phyloP scores from a whole-genome alignment of 257 asterid species.

The Solanum appendiculatum region DNA sequence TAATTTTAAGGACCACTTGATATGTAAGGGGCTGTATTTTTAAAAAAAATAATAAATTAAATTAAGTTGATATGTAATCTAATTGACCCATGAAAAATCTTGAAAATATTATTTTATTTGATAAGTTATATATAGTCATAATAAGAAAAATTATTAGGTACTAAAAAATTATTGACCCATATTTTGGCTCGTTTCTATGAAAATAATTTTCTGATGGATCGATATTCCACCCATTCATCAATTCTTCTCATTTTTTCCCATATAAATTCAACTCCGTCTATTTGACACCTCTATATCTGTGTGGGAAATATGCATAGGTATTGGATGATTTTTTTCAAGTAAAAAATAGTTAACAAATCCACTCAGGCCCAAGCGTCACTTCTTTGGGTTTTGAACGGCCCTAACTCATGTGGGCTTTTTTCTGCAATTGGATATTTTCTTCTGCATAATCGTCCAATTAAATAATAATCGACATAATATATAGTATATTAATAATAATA shows the following conservation, averaged over 20 bases:
- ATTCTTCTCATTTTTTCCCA: neutral
- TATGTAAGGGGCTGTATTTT: neutral
- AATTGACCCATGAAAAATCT: neutral
- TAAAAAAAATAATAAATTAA: too few relatives aligned
- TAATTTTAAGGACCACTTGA: neutral
- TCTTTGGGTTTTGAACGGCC: too few relatives aligned
- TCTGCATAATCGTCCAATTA: neutral
- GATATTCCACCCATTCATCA: neutral
- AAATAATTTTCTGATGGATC: rapidly evolving
- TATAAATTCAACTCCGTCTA: neutral
- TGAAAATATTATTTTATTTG: neutral
- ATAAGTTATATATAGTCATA: neutral
- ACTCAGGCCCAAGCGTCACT: neutral
- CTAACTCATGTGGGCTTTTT: neutral
- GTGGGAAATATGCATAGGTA: neutral
- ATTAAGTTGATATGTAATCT: neutral
- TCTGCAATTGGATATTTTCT: neutral
- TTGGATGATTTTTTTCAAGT: neutral
- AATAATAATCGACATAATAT: too few relatives aligned
- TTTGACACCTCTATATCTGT: neutral
- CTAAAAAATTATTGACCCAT: neutral
- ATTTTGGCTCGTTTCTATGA: neutral
- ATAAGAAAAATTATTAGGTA: neutral
- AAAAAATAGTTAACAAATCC: neutral
- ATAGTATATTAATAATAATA: too few relatives aligned